These are phyloP conservation scores for Agaricales sp. DNA, from an alignment of 1,284 basidiomycete species.

Conservation along the genomic window DNA sequence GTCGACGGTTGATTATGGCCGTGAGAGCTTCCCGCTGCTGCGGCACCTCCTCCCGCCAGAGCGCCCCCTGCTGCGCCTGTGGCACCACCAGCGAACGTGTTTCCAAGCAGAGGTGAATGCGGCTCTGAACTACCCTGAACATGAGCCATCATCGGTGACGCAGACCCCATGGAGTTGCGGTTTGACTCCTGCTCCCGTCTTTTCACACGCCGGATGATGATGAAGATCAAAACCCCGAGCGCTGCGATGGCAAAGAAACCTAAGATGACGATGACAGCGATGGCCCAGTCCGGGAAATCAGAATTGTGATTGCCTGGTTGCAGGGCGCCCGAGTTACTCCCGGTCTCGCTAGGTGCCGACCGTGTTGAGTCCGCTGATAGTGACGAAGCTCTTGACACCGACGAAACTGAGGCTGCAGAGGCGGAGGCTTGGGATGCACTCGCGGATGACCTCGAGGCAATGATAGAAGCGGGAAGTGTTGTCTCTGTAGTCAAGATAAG, in stretches of 20 bases:
- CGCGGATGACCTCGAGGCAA: conserved; percentile 31
- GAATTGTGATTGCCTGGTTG: conserved; percentile 29
- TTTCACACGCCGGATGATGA: conserved; percentile 59
- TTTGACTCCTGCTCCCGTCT: conserved; percentile 39
- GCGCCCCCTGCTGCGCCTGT: not conserved
- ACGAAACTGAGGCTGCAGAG: conserved; percentile 12
- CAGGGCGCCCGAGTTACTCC: conserved; percentile 28
- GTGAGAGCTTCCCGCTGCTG: conserved; percentile 3
- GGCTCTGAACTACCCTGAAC: conserved; percentile 26
- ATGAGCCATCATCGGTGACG: conserved; percentile 72
- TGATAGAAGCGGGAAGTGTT: conserved; percentile 53
- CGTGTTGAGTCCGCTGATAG: conserved; percentile 12
- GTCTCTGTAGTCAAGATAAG: conserved; percentile 40
- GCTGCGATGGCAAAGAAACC: conserved; percentile 72
- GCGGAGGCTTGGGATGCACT: conserved; percentile 16
- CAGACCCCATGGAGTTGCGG: conserved; percentile 65
- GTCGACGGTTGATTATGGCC: conserved; percentile 5
- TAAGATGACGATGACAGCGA: conserved; percentile 75
- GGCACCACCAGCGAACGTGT: not conserved
- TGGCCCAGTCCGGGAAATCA: conserved; percentile 76
- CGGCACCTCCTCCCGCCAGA: conserved; percentile 18
- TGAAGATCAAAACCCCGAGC: conserved; percentile 53
- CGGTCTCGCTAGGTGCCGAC: conserved; percentile 12
- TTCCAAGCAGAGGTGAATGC: conserved; percentile 39
- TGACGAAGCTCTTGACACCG: not conserved